phyloP scores from a whole-genome alignment of 148 eudicot species.

The Diospyros lotus region DNA sequence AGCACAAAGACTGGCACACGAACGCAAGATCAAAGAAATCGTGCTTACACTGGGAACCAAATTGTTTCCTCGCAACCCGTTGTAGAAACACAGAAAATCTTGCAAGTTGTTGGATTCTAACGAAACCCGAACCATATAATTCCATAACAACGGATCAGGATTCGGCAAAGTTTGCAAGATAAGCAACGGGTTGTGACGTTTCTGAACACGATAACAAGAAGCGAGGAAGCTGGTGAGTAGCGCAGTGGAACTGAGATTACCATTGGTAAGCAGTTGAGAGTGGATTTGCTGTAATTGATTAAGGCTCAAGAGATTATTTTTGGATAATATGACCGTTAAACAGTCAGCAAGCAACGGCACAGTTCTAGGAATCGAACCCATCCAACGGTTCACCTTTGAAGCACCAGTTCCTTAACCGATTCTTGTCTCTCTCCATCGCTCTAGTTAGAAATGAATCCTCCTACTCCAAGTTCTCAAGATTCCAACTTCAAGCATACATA shows the following conservation, averaged over 20 bases:
- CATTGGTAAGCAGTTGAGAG: conserved; percentile 27
- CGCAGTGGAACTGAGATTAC: conserved; percentile 21
- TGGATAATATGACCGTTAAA: conserved; percentile 8
- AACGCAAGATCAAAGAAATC: conserved; percentile 29
- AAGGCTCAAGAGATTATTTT: conserved; percentile 3
- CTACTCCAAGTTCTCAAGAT: no score
- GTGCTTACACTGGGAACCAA: conserved; percentile 20
- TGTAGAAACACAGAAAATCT: conserved; percentile 16
- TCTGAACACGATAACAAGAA: conserved; percentile 22
- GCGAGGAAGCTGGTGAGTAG: conserved; percentile 27
- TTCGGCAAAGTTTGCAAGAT: conserved; percentile 20
- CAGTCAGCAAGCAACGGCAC: conserved; percentile 8
- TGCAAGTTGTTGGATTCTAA: conserved; percentile 19
- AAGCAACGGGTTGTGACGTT: conserved; percentile 19
- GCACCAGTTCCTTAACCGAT: neutral
- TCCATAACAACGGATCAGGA: conserved; percentile 33
- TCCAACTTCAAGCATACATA: no score
- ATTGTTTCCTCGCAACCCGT: conserved; percentile 14
- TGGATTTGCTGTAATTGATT: conserved; percentile 32
- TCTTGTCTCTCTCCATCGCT: neutral
- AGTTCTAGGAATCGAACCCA: conserved; percentile 9
- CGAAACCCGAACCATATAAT: conserved; percentile 31
- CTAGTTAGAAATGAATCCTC: no score
- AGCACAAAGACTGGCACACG: conserved; percentile 23
- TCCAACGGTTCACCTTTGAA: neutral